These are phyloP conservation scores for Fusarium stilboides DNA, from an alignment of 2,329 filamentous ascomycete genomes.

Conservation along the genomic window DNA sequence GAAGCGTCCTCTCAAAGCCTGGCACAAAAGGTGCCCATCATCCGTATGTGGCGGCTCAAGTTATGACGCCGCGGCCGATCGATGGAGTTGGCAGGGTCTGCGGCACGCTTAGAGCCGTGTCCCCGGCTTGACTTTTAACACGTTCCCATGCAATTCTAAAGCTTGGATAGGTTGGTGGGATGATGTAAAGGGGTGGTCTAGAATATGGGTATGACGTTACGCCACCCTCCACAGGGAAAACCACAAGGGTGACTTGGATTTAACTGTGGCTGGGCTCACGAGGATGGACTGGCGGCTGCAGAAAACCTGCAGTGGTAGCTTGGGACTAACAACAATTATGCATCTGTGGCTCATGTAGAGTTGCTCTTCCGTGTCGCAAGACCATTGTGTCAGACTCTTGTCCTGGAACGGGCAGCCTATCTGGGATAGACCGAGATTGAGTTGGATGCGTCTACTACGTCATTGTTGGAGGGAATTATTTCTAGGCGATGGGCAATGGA, in stretches of 20 bases:
- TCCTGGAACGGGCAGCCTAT: constrained; percentile 7
- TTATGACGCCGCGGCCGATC: constrained; percentile 40
- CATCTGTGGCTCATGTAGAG: constrained; percentile 10
- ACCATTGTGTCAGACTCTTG: background rate
- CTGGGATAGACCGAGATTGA: constrained; percentile 8
- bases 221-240: constrained; percentile 7
- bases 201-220: constrained; percentile 37
- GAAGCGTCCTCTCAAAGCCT: background rate
- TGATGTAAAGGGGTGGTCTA: constrained; percentile 37
- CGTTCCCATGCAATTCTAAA: constrained; percentile 3
- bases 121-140: constrained; percentile 12
- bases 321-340: constrained; percentile 1
- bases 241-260: background rate
- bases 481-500: background rate
- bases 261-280: constrained; percentile 15
- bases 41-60: constrained; percentile 33
- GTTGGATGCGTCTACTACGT: constrained; percentile 22
- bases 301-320: constrained; percentile 2
- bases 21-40: background rate
- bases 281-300: background rate
- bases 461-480: constrained; percentile 10
- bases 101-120: constrained; percentile 4
- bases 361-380: too few species aligned
- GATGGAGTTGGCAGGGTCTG: constrained; percentile 19
- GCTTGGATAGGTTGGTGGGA: constrained; percentile 13